Evolutionary conservation across 306 rosid genomes (phyloP).

Genomic region (Vigna mungo): DNA sequence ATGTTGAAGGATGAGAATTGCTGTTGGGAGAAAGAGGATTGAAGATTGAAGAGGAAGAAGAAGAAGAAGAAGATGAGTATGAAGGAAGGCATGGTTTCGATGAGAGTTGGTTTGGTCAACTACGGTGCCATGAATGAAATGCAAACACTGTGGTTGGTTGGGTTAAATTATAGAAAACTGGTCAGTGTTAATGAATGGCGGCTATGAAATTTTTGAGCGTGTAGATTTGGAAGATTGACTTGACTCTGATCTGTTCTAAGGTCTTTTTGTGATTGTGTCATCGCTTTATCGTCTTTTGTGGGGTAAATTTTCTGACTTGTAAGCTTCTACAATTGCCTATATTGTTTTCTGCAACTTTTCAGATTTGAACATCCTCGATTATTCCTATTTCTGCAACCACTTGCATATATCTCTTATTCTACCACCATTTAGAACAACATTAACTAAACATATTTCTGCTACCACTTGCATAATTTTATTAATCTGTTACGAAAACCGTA

Average conservation of each 20-base stretch:
- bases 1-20: constrained; percentile 47
- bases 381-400: neutral
- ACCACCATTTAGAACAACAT: too few species aligned
- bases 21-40: constrained; percentile 47
- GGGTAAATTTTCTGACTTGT: neutral
- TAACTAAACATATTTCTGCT: too few species aligned
- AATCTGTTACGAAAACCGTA: neutral
- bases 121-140: neutral
- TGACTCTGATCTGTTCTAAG: too few species aligned
- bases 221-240: constrained; percentile 21
- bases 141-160: neutral
- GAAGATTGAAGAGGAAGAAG: constrained; percentile 46
- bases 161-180: neutral
- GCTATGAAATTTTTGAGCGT: neutral
- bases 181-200: constrained; percentile 10
- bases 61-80: constrained; percentile 40
- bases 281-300: neutral
- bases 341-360: neutral
- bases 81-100: constrained; percentile 12
- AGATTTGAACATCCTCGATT: neutral
- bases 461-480: too few species aligned
- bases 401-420: neutral
- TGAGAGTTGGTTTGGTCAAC: neutral
- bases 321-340: neutral
- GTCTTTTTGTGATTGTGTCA: neutral